phyloP scores from a whole-genome alignment of 2,329 filamentous ascomycete genomes.

The Scedosporium aurantiacum region DNA sequence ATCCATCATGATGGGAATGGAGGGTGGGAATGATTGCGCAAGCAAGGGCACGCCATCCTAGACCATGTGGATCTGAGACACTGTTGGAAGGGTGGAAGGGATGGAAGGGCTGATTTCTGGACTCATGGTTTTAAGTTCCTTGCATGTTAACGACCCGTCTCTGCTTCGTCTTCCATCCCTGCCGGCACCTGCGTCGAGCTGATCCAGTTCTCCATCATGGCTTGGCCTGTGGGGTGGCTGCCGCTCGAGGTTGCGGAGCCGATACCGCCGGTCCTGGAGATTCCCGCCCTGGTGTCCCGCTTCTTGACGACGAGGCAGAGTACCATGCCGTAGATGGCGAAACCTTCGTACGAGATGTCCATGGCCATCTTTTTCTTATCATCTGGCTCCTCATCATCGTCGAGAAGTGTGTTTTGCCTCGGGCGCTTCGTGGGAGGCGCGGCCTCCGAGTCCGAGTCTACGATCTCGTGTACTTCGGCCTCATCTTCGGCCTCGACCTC shows the following conservation, averaged over 20 bases:
- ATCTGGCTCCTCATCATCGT: slow-evolving; percentile 34
- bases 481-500: slow-evolving; percentile 18
- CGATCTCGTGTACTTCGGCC: slow-evolving; percentile 22
- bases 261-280: slow-evolving; percentile 16
- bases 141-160: not conserved
- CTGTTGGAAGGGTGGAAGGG: not conserved
- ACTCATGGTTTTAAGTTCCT: not conserved
- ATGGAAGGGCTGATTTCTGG: not conserved
- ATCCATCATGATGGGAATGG: not conserved
- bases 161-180: slow-evolving; percentile 12
- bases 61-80: not conserved
- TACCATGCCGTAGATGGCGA: slow-evolving; percentile 88
- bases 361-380: slow-evolving; percentile 89
- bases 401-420: slow-evolving; percentile 23
- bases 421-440: slow-evolving; percentile 16
- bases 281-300: slow-evolving; percentile 38
- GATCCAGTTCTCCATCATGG: slow-evolving; percentile 78
- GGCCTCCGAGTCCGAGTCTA: slow-evolving; percentile 26
- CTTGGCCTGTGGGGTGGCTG: slow-evolving; percentile 36
- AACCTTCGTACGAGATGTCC: slow-evolving; percentile 85
- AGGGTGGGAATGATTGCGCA: not conserved
- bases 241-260: slow-evolving; percentile 3
- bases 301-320: slow-evolving; percentile 81
- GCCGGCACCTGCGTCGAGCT: slow-evolving; percentile 59
- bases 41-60: not conserved